Evolutionary conservation across 1,284 basidiomycete genomes (phyloP).

Genomic region (Exobasidium cylindrosporum): DNA sequence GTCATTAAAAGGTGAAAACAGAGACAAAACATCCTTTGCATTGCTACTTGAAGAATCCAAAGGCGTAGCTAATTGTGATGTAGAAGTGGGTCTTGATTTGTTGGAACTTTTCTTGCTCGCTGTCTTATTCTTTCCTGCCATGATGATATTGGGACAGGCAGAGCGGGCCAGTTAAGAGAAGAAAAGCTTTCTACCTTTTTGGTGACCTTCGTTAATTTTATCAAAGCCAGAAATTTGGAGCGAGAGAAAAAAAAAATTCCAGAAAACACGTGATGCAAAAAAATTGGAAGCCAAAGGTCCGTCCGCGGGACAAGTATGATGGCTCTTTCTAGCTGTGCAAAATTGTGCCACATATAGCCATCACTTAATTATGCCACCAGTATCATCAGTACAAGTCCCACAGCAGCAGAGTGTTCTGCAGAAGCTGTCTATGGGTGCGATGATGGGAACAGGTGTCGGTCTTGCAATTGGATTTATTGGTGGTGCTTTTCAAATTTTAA

Average conservation of each 20-base stretch:
- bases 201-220: no score
- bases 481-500: slow-evolving; percentile 47
- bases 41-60: slow-evolving; percentile 29
- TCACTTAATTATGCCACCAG: slow-evolving; percentile 8
- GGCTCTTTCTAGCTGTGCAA: no score
- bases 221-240: no score
- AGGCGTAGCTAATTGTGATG: neutral
- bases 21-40: slow-evolving; percentile 60
- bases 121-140: neutral
- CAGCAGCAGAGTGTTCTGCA: slow-evolving; percentile 33
- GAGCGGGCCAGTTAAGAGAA: no score
- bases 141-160: no score
- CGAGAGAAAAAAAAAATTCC: no score
- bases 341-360: no score
- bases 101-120: neutral
- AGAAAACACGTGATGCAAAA: no score
- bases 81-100: neutral
- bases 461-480: slow-evolving; percentile 52
- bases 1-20: slow-evolving; percentile 65
- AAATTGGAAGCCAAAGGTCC: no score
- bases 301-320: no score
- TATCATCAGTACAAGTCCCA: slow-evolving; percentile 16
- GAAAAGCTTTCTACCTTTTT: no score
- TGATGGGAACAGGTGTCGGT: slow-evolving; percentile 51
- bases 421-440: slow-evolving; percentile 48